Conservation (phyloP, 1,139 yeast genomes). For the Hyphopichia burtonii region DNA sequence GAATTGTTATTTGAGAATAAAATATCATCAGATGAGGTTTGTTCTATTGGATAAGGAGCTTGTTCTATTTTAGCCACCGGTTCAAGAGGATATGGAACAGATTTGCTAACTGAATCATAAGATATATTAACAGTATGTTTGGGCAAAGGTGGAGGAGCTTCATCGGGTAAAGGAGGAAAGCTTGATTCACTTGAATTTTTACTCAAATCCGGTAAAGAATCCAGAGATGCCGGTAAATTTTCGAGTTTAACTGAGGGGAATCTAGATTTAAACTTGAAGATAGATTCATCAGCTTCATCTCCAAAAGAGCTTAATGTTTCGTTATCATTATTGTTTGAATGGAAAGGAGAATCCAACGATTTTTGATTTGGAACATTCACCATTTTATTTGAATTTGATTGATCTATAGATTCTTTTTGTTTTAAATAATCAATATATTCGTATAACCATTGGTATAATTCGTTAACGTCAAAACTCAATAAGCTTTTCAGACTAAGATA, state of each 20-base stretch:
- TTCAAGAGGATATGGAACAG: constrained; percentile 14
- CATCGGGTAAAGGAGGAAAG: constrained; percentile 13
- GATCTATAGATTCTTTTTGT: constrained; percentile 23
- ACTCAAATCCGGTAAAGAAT: not conserved
- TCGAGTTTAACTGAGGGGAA: constrained; percentile 3
- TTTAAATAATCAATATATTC: constrained; percentile 42
- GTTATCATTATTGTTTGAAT: not conserved
- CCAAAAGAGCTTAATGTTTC: not conserved
- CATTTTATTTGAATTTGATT: not conserved
- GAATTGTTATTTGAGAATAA: not conserved
- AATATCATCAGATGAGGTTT: not conserved
- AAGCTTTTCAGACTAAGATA: constrained; percentile 32
- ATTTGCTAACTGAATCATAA: not conserved
- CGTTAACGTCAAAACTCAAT: constrained; percentile 36
- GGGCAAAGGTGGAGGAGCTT: constrained; percentile 14
- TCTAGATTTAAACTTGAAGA: constrained; percentile 3
- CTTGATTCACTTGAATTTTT: not conserved
- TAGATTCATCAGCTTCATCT: constrained; percentile 3
- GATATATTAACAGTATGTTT: constrained; percentile 6
- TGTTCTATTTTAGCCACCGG: constrained; percentile 10
- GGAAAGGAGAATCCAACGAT: not conserved
- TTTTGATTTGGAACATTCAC: not conserved
- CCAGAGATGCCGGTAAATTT: not conserved
- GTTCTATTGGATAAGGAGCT: constrained; percentile 18
- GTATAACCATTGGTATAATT: constrained; percentile 40